Conservation (phyloP, 441 rosid species). For the Cnidoscolus chayamansa region DNA sequence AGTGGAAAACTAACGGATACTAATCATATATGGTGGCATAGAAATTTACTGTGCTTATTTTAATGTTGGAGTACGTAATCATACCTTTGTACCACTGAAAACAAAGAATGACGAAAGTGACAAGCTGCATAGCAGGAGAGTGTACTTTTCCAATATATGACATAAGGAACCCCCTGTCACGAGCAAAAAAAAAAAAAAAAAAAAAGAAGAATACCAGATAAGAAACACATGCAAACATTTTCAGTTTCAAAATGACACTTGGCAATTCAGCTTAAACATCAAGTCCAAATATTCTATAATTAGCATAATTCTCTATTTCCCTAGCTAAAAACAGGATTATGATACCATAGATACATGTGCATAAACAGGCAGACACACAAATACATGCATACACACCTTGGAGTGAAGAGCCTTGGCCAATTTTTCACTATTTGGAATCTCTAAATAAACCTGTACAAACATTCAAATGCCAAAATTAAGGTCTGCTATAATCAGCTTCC, state of each 20-base stretch:
- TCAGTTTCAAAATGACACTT: constrained; percentile 6
- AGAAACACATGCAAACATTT: constrained; percentile 1
- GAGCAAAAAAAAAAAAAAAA: constrained; percentile 17
- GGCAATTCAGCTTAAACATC: constrained; percentile 4
- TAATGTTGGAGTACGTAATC: constrained; percentile 10
- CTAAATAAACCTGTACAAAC: constrained; percentile 71
- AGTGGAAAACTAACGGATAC: neutral
- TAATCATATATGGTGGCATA: neutral
- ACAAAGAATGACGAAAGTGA: constrained; percentile 83
- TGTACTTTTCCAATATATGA: constrained; percentile 71
- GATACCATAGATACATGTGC: neutral
- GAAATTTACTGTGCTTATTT: neutral
- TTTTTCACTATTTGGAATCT: constrained; percentile 71
- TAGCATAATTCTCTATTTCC: neutral
- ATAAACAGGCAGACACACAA: too few relatives aligned
- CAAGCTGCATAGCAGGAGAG: constrained; percentile 61
- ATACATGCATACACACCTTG: constrained; percentile 45
- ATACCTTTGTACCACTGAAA: constrained; percentile 81
- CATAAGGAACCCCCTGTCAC: constrained; percentile 81
- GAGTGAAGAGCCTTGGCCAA: constrained; percentile 83
- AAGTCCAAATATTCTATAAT: neutral
- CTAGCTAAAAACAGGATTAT: neutral
- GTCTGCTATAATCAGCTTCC: neutral
- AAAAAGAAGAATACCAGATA: constrained; percentile 16
- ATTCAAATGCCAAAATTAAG: constrained; percentile 6